A percentile compares a stretch with the other conserved stretches of the same genome.
phyloP scores from a whole-genome alignment of 1,139 yeast genomes.

The Kodamaea alishanica region DNA sequence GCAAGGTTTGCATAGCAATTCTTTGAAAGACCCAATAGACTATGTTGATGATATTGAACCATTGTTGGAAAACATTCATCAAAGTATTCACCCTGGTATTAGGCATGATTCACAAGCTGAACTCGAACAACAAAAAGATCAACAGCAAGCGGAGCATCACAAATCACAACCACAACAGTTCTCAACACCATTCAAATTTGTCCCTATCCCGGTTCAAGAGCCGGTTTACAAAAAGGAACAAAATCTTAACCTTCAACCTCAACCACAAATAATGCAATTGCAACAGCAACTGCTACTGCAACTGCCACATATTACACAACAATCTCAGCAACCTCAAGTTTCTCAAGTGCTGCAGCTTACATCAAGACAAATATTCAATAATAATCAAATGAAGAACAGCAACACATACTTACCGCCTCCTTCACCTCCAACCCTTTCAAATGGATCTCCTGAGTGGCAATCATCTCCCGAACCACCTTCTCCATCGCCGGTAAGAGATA shows the following conservation, averaged over 20 bases:
- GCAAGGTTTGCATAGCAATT: slow-evolving; percentile 29
- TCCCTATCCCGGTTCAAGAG: slow-evolving; percentile 42
- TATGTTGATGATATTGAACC: slow-evolving; percentile 46
- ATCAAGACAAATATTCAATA: background rate
- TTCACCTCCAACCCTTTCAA: slow-evolving; percentile 38
- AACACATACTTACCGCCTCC: slow-evolving; percentile 40
- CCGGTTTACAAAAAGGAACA: slow-evolving; percentile 22
- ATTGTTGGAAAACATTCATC: slow-evolving; percentile 19
- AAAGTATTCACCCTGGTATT: slow-evolving; percentile 1
- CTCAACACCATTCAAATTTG: slow-evolving; percentile 24
- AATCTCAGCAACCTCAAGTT: slow-evolving; percentile 1
- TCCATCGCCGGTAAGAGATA: slow-evolving; percentile 22
- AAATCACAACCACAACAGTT: slow-evolving; percentile 4
- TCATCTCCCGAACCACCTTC: slow-evolving; percentile 44
- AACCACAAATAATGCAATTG: background rate
- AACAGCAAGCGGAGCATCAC: background rate
- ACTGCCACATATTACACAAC: background rate
- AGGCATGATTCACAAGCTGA: slow-evolving; percentile 2
- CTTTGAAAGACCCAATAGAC: slow-evolving; percentile 14
- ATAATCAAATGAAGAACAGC: slow-evolving; percentile 15
- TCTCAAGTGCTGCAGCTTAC: background rate
- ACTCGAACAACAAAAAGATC: slow-evolving; percentile 8
- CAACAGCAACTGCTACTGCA: background rate
- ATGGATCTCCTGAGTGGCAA: slow-evolving; percentile 37
- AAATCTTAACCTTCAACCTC: slow-evolving; percentile 3